Evolutionary conservation across 2,329 filamentous ascomycete genomes (phyloP).

Genomic region (Aspergillus oerlinghausenensis): DNA sequence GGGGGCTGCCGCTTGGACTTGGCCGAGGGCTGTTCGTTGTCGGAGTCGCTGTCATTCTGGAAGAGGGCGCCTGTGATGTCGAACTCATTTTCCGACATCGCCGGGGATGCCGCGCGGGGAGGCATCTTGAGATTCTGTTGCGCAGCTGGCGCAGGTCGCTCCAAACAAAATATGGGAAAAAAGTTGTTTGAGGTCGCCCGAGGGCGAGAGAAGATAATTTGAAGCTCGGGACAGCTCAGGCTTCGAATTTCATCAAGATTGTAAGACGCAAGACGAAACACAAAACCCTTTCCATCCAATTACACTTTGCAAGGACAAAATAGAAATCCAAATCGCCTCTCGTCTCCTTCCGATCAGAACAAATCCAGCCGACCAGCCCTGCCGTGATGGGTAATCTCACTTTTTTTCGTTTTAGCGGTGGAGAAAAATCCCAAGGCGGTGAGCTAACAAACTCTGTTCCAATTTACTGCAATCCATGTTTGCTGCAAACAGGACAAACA

Average conservation of each 20-base stretch:
- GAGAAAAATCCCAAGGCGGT: conserved; percentile 26
- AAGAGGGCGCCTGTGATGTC: conserved; percentile 82
- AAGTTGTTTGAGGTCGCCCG: neutral
- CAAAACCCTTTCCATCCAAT: neutral
- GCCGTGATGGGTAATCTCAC: neutral
- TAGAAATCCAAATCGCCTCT: too few relatives aligned
- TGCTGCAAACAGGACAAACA: conserved; percentile 25
- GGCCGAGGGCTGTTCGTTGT: conserved; percentile 33
- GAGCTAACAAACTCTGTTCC: conserved; percentile 17
- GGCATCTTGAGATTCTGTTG: conserved; percentile 52
- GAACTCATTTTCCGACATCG: conserved; percentile 81
- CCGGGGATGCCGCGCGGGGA: conserved; percentile 70
- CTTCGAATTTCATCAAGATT: neutral
- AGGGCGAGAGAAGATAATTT: neutral
- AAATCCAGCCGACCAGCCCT: neutral
- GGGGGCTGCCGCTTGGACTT: conserved; percentile 50
- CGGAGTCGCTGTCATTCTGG: conserved; percentile 51
- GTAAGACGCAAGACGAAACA: neutral
- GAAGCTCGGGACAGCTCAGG: neutral
- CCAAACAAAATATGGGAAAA: neutral
- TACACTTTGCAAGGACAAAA: too few relatives aligned
- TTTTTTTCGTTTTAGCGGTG: conserved; percentile 8
- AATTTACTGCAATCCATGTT: conserved; percentile 5
- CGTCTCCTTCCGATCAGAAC: neutral
- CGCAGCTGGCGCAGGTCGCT: neutral